phyloP scores from a whole-genome alignment of 169 alveolate genomes.

The Perkinsus marinus region DNA sequence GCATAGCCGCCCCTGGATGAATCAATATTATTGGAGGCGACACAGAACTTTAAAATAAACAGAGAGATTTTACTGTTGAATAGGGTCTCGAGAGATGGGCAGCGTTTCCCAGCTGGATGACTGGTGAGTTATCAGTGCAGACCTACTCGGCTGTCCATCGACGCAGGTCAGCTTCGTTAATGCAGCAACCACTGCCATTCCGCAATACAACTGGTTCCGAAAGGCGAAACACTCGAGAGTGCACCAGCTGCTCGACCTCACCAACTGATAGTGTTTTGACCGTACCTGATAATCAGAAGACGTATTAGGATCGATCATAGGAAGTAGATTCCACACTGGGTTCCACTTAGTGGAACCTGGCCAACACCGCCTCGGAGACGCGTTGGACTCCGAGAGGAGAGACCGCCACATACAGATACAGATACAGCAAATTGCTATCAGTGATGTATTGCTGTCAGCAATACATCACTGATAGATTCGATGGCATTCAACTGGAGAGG shows the following conservation, averaged over 20 bases:
- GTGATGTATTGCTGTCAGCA: too few species aligned
- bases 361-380: too few species aligned
- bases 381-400: too few species aligned
- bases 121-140: background rate
- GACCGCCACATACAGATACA: too few species aligned
- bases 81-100: background rate
- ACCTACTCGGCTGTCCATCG: background rate
- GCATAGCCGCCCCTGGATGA: too few species aligned
- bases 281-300: background rate
- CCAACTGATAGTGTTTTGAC: background rate
- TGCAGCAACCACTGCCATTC: background rate
- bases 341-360: background rate
- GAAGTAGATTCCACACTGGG: background rate
- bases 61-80: too few species aligned
- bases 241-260: background rate
- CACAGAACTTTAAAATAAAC: too few species aligned
- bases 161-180: background rate
- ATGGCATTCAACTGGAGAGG: too few species aligned
- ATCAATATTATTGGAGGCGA: too few species aligned
- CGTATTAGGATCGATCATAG: background rate
- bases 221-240: background rate
- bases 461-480: too few species aligned
- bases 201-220: background rate
- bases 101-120: background rate
- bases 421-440: too few species aligned